Evolutionary conservation across 169 alveolate species (phyloP).

Genomic region (Sarcocystis neurona): DNA sequence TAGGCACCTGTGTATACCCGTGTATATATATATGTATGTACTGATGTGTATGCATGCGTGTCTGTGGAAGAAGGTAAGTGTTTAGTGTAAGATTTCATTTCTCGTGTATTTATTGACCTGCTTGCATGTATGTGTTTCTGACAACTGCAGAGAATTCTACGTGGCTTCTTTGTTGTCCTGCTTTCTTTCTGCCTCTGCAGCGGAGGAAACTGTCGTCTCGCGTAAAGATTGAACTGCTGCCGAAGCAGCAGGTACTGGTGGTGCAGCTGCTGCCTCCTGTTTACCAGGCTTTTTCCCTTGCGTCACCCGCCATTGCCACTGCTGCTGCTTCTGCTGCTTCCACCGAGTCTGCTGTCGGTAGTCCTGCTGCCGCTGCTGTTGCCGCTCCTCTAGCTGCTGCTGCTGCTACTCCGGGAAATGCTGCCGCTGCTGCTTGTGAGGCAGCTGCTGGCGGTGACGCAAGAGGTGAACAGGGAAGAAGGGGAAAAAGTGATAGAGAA

Average conservation of each 20-base stretch:
- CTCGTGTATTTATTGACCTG: neutral
- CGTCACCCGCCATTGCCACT: no score
- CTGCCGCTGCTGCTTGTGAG: no score
- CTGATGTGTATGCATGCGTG: neutral
- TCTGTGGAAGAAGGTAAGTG: neutral
- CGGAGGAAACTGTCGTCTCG: constrained; percentile 27
- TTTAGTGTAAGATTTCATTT: neutral
- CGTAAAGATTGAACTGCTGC: neutral
- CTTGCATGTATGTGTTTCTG: neutral
- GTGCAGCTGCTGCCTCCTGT: constrained; percentile 7
- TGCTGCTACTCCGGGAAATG: no score
- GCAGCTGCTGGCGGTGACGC: no score
- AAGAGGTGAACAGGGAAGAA: no score
- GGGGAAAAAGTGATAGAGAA: no score
- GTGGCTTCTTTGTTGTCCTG: neutral
- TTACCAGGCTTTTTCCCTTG: neutral
- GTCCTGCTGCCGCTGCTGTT: no score
- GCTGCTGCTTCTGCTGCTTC: no score
- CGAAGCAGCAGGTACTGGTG: neutral
- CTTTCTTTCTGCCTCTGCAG: neutral
- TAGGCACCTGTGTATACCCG: no score
- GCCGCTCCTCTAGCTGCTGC: no score
- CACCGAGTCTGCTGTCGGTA: no score
- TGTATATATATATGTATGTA: neutral
- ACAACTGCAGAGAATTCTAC: neutral